Percentiles rank a stretch among this genome's conserved stretches.
Conservation (phyloP, 495 filamentous ascomycete genomes). For the Aspergillus nidulans region DNA sequence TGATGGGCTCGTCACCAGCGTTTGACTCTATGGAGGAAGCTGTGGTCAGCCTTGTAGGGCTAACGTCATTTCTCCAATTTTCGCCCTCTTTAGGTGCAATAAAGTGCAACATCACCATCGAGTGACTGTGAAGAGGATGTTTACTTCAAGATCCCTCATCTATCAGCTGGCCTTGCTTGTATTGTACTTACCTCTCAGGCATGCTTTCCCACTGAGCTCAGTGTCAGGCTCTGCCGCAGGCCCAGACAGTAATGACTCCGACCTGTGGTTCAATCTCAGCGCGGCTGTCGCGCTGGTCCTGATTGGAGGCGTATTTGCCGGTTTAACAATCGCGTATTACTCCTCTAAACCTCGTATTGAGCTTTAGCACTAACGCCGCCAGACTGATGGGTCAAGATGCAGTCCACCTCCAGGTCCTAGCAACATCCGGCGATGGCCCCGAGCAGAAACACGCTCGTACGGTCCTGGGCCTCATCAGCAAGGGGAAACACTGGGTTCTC, state of each 20-base stretch:
- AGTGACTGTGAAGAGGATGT: too few species aligned
- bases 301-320: background rate
- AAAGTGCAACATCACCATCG: too few species aligned
- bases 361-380: background rate
- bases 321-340: background rate
- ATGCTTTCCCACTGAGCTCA: background rate
- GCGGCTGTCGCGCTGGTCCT: background rate
- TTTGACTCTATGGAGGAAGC: too few species aligned
- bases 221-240: background rate
- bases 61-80: background rate
- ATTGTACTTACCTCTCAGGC: background rate
- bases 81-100: background rate
- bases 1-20: too few species aligned
- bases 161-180: background rate
- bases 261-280: background rate
- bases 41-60: constrained; percentile 1
- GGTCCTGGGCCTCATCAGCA: constrained; percentile 76
- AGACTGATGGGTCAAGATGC: constrained; percentile 57
- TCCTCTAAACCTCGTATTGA: background rate
- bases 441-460: constrained; percentile 77
- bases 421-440: constrained; percentile 68
- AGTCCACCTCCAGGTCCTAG: constrained; percentile 92
- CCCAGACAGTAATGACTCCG: background rate
- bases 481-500: constrained; percentile 96
- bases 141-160: background rate